phyloP scores from a whole-genome alignment of 331 rosid species.

The Quercus phellos region DNA sequence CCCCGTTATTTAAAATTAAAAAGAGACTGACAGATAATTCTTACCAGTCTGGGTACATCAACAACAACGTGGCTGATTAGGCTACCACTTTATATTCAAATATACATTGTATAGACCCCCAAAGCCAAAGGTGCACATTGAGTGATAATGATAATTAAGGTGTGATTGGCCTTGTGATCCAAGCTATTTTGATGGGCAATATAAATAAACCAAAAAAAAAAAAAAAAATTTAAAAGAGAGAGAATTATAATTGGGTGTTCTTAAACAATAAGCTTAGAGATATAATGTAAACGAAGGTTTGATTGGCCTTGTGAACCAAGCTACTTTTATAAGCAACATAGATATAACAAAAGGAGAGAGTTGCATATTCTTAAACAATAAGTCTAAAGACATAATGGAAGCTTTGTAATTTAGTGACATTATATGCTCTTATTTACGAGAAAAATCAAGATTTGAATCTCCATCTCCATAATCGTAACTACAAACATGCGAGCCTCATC shows the following conservation, averaged over 20 bases:
- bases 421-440: no score
- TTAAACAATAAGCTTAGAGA: no score
- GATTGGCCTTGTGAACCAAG: no score
- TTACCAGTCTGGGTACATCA: neutral
- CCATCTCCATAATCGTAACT: no score
- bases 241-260: neutral
- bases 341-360: neutral
- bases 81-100: conserved; percentile 4
- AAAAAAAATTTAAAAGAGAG: neutral
- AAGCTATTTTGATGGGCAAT: neutral
- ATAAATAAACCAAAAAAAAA: neutral
- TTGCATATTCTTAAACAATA: neutral
- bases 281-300: no score
- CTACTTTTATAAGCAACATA: neutral
- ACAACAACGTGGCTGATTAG: conserved; percentile 11
- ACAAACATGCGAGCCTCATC: no score
- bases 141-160: neutral
- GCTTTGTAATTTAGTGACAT: no score
- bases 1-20: conserved; percentile 27
- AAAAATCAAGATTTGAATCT: no score
- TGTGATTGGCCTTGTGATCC: neutral
- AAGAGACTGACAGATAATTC: conserved; percentile 21
- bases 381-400: no score
- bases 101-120: neutral
- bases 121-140: no score